Base-by-base conservation (phyloP, 1,284 basidiomycete genomes). In the Cutaneotrichosporon sp. region DNA sequence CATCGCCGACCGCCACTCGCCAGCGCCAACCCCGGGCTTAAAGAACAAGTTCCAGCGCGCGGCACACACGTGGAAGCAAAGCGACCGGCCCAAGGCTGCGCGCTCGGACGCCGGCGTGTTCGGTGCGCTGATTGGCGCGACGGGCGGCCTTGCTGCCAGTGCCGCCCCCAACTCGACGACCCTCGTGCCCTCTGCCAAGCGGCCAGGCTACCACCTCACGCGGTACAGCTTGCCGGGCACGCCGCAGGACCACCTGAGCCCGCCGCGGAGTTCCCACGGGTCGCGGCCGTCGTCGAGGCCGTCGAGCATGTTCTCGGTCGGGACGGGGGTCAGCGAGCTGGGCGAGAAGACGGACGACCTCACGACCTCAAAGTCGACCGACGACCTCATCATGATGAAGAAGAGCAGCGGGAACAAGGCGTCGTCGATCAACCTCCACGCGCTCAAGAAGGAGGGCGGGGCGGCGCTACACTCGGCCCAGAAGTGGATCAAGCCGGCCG, bases 81-180 rank as follows among this genome's bases (percentile, higher is more conserved):
- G 70, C 38, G 76, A 82, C 64, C 69, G 83, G n/a, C 87, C 86
- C 4, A 79, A 84, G 42, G 81, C 82, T 3, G 82, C 85, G 10
- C 79, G 83, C 51, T 85, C 81, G 60, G 84, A 81, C 8, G 89
- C 83, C 0, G 89, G 89, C 5, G 88, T 89, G 0, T 85, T 90
- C 68, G 89, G 88, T 13, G 84, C 87, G 8, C 82, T 92, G 50
- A 86, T 92, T 45, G 86, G 88, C 25, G 87, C 85, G 63, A 87
- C 89, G 0, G 87, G 86, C 2, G 88, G 87, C 65, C 78, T 87
- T 33, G 80, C 80, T 13, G 87, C 86, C 25, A 81, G 81, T 0
- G 87, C 87, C 4, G 84, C 87, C 0, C 88, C 88, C 0, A 69
- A 74, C 4, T 75, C 81, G 9, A 83, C 83, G 22, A 81, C 81